Percentiles rank a stretch among this genome's conserved stretches.
Evolutionary conservation across 2,329 filamentous ascomycete genomes (phyloP).

Genomic region (Aspergillus terreus): DNA sequence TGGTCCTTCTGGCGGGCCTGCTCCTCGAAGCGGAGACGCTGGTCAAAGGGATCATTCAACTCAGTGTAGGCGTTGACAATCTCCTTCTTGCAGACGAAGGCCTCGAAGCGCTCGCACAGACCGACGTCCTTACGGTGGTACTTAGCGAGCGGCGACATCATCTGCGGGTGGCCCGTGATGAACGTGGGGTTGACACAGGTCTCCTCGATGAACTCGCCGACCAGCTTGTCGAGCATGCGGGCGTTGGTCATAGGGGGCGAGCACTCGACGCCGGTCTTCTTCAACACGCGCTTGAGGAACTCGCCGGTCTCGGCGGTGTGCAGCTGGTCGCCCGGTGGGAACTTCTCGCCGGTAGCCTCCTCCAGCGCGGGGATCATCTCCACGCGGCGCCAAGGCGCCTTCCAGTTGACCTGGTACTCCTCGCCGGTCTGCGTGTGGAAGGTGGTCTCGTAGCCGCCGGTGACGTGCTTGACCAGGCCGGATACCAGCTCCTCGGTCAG

Average conservation of each 20-base stretch:
- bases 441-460: slow-evolving; percentile 77
- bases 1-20: slow-evolving; percentile 93
- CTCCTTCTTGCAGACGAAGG: slow-evolving; percentile 95
- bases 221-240: slow-evolving; percentile 92
- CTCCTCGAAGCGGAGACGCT: slow-evolving; percentile 88
- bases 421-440: slow-evolving; percentile 87
- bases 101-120: slow-evolving; percentile 94
- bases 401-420: slow-evolving; percentile 90
- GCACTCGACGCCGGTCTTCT: slow-evolving; percentile 90
- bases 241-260: slow-evolving; percentile 86
- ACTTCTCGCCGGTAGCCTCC: slow-evolving; percentile 85
- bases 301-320: slow-evolving; percentile 86
- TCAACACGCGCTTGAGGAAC: slow-evolving; percentile 78
- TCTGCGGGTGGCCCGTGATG: slow-evolving; percentile 76
- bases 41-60: slow-evolving; percentile 95
- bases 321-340: slow-evolving; percentile 82
- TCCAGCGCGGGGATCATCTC: slow-evolving; percentile 96
- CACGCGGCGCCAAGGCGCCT: slow-evolving; percentile 84
- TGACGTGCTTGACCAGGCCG: slow-evolving; percentile 81
- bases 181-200: slow-evolving; percentile 91
- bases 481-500: slow-evolving; percentile 92
- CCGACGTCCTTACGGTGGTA: slow-evolving; percentile 78
- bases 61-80: slow-evolving; percentile 97
- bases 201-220: slow-evolving; percentile 92
- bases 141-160: slow-evolving; percentile 97